These are phyloP conservation scores for Morella rubra DNA, from an alignment of 306 rosid genomes.

Conservation along the genomic window DNA sequence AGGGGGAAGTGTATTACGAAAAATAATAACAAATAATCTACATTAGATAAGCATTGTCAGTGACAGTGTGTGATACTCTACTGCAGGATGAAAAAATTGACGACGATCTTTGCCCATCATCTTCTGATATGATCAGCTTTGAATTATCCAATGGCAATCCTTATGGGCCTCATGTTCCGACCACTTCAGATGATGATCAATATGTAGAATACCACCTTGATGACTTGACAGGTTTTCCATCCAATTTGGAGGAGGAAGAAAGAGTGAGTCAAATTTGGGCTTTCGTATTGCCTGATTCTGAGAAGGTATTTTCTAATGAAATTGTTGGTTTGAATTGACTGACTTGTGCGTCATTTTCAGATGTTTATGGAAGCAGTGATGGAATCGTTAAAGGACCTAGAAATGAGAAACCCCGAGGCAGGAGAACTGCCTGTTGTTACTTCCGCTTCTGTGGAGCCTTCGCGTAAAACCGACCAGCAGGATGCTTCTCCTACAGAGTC, in stretches of 20 bases:
- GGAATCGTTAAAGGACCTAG: slow-evolving; percentile 61
- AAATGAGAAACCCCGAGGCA: slow-evolving; percentile 39
- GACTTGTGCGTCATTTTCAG: slow-evolving; percentile 39
- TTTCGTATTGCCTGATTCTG: slow-evolving; percentile 17
- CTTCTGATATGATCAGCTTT: slow-evolving; percentile 92
- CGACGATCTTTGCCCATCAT: slow-evolving; percentile 52
- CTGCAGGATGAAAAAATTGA: slow-evolving; percentile 54
- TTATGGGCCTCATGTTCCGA: slow-evolving; percentile 59
- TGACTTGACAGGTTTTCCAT: slow-evolving; percentile 74
- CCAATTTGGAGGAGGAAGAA: slow-evolving; percentile 67
- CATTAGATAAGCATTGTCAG: no score
- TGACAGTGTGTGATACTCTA: slow-evolving; percentile 21
- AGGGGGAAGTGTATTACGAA: neutral
- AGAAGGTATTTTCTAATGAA: neutral
- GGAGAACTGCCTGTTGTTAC: slow-evolving; percentile 37
- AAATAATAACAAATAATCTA: no score
- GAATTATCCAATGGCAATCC: slow-evolving; percentile 72
- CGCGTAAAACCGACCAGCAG: slow-evolving; percentile 31
- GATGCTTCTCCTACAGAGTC: slow-evolving; percentile 29
- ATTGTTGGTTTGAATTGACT: neutral
- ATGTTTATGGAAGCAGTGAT: slow-evolving; percentile 81
- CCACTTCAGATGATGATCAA: slow-evolving; percentile 65
- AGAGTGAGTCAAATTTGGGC: slow-evolving; percentile 52
- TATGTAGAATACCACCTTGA: slow-evolving; percentile 80
- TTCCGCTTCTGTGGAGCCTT: slow-evolving; percentile 28